These are phyloP conservation scores for Sarocladium kiliense DNA, from an alignment of 2,329 filamentous ascomycete species.

Conservation along the genomic window DNA sequence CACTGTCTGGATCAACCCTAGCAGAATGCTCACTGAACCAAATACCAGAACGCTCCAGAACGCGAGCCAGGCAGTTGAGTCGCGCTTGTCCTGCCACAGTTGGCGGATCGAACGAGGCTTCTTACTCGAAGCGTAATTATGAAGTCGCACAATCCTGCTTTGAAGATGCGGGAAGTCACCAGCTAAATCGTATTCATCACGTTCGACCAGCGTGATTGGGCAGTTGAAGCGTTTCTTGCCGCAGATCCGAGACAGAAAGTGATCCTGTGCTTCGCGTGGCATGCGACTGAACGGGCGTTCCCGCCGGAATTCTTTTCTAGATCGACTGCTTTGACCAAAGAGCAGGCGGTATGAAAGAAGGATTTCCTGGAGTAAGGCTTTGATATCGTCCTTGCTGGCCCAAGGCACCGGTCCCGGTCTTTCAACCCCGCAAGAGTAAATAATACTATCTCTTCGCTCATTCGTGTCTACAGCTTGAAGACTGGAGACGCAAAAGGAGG, in stretches of 20 bases:
- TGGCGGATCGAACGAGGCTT: not conserved
- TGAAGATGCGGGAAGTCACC: not conserved
- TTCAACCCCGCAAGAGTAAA: not conserved
- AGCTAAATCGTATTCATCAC: not conserved
- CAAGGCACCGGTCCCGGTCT: not conserved
- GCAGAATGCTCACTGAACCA: conserved; percentile 10
- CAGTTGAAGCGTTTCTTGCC: not conserved
- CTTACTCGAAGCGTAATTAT: not conserved
- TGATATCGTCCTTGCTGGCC: not conserved
- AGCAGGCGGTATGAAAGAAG: not conserved
- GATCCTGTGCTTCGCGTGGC: not conserved
- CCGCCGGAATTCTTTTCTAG: not conserved
- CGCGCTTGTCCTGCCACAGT: not conserved
- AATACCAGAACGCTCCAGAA: not conserved
- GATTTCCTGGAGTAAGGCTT: not conserved
- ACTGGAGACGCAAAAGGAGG: not conserved
- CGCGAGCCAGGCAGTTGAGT: not conserved
- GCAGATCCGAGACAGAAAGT: not conserved
- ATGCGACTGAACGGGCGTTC: not conserved
- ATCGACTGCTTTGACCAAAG: not conserved
- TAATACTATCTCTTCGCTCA: not conserved
- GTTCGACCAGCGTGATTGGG: not conserved
- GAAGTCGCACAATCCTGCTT: not conserved
- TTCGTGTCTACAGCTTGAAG: not conserved
- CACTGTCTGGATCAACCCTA: conserved; percentile 16